phyloP scores from a whole-genome alignment of 1,139 yeast species.

The Sugiyamaella grinbergsii region DNA sequence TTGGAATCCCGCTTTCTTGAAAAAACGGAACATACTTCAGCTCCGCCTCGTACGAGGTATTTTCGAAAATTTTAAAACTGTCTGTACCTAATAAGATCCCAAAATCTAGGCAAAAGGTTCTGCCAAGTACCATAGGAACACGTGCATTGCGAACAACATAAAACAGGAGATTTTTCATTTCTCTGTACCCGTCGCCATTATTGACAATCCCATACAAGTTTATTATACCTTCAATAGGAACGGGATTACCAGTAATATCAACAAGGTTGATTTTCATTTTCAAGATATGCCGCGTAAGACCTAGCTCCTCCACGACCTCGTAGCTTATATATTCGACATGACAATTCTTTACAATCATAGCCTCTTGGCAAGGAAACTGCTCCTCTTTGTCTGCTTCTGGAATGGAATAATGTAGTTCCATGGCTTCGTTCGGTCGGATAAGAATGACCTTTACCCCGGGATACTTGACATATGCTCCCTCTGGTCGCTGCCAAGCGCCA shows the following conservation, averaged over 20 bases:
- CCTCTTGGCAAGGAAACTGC: too few relatives aligned
- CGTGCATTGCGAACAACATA: slow-evolving; percentile 3
- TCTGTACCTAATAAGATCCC: background rate
- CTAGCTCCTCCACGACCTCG: background rate
- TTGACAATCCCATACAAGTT: background rate
- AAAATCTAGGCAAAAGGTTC: background rate
- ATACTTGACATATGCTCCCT: background rate
- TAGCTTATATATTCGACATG: slow-evolving; percentile 6
- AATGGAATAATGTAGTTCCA: too few relatives aligned
- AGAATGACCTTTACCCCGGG: background rate
- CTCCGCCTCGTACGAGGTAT: background rate
- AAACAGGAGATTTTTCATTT: background rate
- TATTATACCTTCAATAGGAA: slow-evolving; percentile 3
- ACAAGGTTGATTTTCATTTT: background rate
- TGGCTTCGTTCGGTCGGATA: too few relatives aligned
- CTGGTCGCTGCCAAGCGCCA: background rate
- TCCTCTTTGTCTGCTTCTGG: too few relatives aligned
- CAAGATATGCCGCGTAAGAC: background rate
- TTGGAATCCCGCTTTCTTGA: background rate
- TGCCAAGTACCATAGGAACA: slow-evolving; percentile 5
- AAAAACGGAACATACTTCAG: background rate
- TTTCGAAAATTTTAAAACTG: background rate
- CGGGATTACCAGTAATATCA: slow-evolving; percentile 6
- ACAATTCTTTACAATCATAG: slow-evolving; percentile 1
- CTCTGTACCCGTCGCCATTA: background rate